Percentiles rank a stretch among this genome's conserved stretches.
Evolutionary conservation across 495 filamentous ascomycete genomes (phyloP).

Genomic region (Podospora tetraspora): DNA sequence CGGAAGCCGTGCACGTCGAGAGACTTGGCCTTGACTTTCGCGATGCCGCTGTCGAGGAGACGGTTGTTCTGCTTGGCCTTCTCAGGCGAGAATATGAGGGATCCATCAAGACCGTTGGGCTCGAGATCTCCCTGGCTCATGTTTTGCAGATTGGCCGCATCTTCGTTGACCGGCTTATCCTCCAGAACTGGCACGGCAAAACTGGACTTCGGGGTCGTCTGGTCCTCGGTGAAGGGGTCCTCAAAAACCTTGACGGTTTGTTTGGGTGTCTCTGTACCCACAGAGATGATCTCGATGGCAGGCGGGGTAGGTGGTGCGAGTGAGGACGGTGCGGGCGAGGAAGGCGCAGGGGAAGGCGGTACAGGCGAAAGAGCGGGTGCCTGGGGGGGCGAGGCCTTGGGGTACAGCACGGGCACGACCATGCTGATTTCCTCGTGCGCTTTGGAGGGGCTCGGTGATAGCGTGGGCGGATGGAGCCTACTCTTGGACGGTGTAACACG

Average conservation of each 20-base stretch:
- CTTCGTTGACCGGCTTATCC: slow-evolving; percentile 50
- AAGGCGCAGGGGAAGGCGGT: slow-evolving; percentile 17
- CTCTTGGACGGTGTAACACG: slow-evolving; percentile 35
- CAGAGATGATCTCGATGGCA: slow-evolving; percentile 18
- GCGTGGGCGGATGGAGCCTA: slow-evolving; percentile 24
- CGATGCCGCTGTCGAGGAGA: slow-evolving; percentile 70
- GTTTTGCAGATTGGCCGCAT: slow-evolving; percentile 39
- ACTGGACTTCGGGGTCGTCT: slow-evolving; percentile 38
- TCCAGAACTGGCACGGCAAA: slow-evolving; percentile 44
- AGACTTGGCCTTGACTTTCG: slow-evolving; percentile 60
- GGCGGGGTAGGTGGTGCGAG: slow-evolving; percentile 11
- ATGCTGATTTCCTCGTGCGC: slow-evolving; percentile 49
- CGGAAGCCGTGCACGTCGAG: slow-evolving; percentile 87
- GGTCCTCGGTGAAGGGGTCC: slow-evolving; percentile 52
- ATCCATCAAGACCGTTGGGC: slow-evolving; percentile 15
- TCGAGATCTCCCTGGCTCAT: slow-evolving; percentile 8
- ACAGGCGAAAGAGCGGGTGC: slow-evolving; percentile 14
- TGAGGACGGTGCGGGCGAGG: slow-evolving; percentile 10
- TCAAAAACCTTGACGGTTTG: slow-evolving; percentile 53
- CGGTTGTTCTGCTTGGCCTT: slow-evolving; percentile 49
- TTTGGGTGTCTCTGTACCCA: slow-evolving; percentile 28
- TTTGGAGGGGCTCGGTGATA: slow-evolving; percentile 34
- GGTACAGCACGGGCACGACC: slow-evolving; percentile 35
- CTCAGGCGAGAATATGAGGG: slow-evolving; percentile 37
- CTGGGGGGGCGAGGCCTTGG: slow-evolving; percentile 16